A percentile compares a stretch with the other conserved stretches of the same genome.
phyloP scores from a whole-genome alignment of 2,329 filamentous ascomycete genomes.

The Myriosclerotinia scirpicola region DNA sequence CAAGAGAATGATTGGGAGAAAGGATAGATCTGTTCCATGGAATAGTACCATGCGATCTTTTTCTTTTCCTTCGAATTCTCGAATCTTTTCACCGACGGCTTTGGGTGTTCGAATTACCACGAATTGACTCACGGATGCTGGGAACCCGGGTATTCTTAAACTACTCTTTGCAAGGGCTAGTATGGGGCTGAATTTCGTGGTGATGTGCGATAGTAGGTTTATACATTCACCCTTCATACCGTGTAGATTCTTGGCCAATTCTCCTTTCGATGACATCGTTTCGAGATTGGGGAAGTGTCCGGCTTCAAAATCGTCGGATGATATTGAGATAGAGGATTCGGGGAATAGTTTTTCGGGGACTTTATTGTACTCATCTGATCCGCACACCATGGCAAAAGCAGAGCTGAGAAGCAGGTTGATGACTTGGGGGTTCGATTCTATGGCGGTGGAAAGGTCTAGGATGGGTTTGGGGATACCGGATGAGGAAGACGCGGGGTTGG shows the following conservation, averaged over 20 bases:
- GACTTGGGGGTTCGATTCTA: not conserved
- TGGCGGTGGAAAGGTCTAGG: not conserved
- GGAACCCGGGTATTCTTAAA: not conserved
- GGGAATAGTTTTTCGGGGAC: no score
- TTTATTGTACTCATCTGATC: no score
- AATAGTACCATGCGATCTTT: not conserved
- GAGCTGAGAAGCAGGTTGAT: not conserved
- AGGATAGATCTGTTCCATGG: not conserved
- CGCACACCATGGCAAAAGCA: not conserved
- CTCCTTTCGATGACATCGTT: not conserved
- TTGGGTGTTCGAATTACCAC: not conserved
- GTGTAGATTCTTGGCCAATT: not conserved
- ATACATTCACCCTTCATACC: not conserved
- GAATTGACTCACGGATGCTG: not conserved
- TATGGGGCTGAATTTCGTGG: not conserved
- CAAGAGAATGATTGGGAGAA: not conserved
- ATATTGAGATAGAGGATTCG: no score
- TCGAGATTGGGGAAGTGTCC: not conserved
- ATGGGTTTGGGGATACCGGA: not conserved
- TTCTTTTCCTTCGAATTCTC: no score
- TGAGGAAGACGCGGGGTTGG: not conserved
- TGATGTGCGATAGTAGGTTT: not conserved
- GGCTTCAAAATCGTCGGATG: not conserved
- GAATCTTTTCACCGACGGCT: not conserved
- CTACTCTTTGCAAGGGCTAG: not conserved